phyloP scores from a whole-genome alignment of 2,329 filamentous ascomycete species.

The Arthroderma sp. region DNA sequence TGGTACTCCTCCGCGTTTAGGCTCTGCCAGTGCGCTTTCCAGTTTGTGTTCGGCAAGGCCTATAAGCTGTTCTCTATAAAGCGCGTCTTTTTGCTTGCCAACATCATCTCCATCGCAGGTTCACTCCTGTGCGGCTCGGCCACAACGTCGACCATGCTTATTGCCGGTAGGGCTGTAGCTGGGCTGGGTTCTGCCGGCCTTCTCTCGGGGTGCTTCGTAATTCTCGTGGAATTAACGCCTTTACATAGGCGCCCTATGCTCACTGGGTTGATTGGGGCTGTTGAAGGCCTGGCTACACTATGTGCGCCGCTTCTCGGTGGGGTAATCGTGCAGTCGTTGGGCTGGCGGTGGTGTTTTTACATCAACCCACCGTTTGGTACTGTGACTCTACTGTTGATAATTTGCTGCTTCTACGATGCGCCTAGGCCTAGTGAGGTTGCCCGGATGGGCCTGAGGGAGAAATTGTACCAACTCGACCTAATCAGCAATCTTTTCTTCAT shows the following conservation, averaged over 20 bases:
- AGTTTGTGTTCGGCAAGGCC: constrained; percentile 14
- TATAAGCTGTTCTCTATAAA: constrained; percentile 24
- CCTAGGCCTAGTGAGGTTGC: constrained; percentile 6
- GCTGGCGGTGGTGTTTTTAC: constrained; percentile 27
- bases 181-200: constrained; percentile 16
- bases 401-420: constrained; percentile 7
- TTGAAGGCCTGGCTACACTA: constrained; percentile 14
- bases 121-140: constrained; percentile 13
- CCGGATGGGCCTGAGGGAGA: not conserved
- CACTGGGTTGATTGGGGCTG: constrained; percentile 13
- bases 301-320: constrained; percentile 15
- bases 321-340: constrained; percentile 19
- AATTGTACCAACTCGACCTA: not conserved
- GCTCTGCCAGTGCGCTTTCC: constrained; percentile 13
- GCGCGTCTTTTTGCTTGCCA: constrained; percentile 13
- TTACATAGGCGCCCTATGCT: constrained; percentile 17
- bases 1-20: constrained; percentile 17
- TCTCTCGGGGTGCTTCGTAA: not conserved
- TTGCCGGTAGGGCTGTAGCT: constrained; percentile 19
- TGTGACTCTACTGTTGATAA: constrained; percentile 10
- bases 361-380: constrained; percentile 23
- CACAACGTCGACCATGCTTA: constrained; percentile 10
- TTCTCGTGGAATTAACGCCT: constrained; percentile 8
- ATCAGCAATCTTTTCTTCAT: not conserved
- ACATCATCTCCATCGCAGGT: constrained; percentile 9